These are phyloP conservation scores for Solanum paucissectum DNA, from an alignment of 257 asterid species.

Conservation along the genomic window DNA sequence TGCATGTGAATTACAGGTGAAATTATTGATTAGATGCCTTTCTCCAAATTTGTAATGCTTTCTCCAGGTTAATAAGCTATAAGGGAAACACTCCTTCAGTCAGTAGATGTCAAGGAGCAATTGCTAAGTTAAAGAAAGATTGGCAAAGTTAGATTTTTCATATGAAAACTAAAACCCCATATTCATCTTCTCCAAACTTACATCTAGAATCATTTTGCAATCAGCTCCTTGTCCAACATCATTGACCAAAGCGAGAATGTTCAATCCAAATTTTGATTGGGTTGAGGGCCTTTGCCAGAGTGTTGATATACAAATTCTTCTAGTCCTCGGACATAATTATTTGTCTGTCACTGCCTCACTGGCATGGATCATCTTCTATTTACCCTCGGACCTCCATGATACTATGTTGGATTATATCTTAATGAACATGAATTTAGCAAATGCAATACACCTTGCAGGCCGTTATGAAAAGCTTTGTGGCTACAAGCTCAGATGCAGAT, in stretches of 20 bases:
- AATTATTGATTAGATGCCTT: background rate
- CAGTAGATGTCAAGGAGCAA: background rate
- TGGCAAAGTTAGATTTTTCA: background rate
- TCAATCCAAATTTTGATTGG: background rate
- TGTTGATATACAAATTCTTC: background rate
- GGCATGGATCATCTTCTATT: background rate
- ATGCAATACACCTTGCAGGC: constrained; percentile 46
- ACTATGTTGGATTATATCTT: background rate
- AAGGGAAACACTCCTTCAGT: background rate
- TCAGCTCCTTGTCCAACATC: background rate
- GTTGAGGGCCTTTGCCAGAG: background rate
- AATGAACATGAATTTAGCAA: background rate
- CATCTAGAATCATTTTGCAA: background rate
- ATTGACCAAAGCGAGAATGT: background rate
- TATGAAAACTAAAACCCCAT: background rate
- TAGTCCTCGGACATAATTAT: background rate
- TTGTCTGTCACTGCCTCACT: background rate
- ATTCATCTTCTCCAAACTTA: background rate
- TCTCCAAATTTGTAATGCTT: background rate
- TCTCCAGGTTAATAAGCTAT: background rate
- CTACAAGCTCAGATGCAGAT: constrained; percentile 46
- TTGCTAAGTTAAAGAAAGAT: background rate
- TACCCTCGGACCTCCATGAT: background rate
- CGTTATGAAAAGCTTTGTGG: constrained; percentile 74
- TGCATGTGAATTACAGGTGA: constrained; percentile 68